Conservation (phyloP, 2,329 filamentous ascomycete species). For the Chaetomiaceae sp. region DNA sequence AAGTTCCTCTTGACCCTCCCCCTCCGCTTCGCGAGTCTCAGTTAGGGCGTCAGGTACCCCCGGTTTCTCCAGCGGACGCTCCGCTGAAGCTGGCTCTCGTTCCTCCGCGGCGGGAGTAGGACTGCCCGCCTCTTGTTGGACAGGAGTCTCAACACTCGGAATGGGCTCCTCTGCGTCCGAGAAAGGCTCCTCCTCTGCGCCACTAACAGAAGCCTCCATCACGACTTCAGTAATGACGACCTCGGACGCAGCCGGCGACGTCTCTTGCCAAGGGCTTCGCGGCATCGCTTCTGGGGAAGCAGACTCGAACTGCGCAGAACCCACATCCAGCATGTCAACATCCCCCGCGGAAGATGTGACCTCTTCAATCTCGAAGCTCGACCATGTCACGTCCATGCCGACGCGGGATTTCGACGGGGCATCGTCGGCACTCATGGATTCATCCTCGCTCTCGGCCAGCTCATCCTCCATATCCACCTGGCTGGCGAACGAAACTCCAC, state of each 20-base stretch:
- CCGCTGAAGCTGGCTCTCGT: not conserved
- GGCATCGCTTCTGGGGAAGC: conserved; percentile 1
- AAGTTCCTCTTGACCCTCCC: not conserved
- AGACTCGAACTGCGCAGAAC: not conserved
- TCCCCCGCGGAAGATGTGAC: no score
- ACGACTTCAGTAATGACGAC: conserved; percentile 5
- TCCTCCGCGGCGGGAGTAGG: not conserved
- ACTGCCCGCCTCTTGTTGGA: not conserved
- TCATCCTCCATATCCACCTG: conserved; percentile 15
- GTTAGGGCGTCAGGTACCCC: not conserved
- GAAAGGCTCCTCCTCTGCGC: not conserved
- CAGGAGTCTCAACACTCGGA: not conserved
- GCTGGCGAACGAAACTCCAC: conserved; percentile 12
- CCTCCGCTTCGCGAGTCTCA: not conserved
- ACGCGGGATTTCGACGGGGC: not conserved
- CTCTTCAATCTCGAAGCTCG: not conserved
- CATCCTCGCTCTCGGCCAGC: conserved; percentile 6
- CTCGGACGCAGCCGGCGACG: not conserved
- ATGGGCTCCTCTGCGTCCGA: not conserved
- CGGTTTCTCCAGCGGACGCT: not conserved
- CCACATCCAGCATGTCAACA: conserved; percentile 18
- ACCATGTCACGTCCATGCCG: not conserved
- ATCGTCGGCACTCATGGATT: conserved; percentile 10
- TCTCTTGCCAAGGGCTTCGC: not conserved
- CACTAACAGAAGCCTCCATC: not conserved